Conservation (phyloP, 2,329 filamentous ascomycete genomes). For the Madurella mycetomatis region DNA sequence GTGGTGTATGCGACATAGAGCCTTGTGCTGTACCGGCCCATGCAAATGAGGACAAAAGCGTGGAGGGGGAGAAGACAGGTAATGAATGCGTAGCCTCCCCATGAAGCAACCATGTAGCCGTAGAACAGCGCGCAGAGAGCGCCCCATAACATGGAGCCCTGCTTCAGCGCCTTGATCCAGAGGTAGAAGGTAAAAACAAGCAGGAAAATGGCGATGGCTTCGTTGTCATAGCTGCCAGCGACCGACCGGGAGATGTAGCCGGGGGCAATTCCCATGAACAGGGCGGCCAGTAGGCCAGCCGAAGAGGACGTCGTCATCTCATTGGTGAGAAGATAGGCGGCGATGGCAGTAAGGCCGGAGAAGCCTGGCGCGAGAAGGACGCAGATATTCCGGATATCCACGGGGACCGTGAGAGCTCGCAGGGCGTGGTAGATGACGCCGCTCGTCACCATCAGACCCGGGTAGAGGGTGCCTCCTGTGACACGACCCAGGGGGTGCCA, state of each 20-base stretch:
- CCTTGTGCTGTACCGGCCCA: constrained; percentile 92
- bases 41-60: constrained; percentile 87
- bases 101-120: constrained; percentile 99
- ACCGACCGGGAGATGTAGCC: constrained; percentile 98
- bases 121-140: constrained; percentile 93
- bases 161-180: constrained; percentile 98
- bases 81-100: constrained; percentile 99
- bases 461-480: constrained; percentile 97
- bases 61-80: constrained; percentile 95
- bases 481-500: constrained; percentile 98
- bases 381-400: constrained; percentile 98
- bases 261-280: constrained; percentile 95
- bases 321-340: constrained; percentile 89
- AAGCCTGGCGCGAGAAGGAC: constrained; percentile 92
- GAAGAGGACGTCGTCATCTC: constrained; percentile 97
- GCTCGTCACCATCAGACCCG: constrained; percentile 98
- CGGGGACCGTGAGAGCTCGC: constrained; percentile 79
- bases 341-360: constrained; percentile 88
- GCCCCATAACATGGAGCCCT: constrained; percentile 95
- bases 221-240: constrained; percentile 97
- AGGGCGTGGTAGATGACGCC: constrained; percentile 94
- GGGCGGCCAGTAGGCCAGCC: constrained; percentile 87
- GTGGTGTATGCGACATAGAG: constrained; percentile 96
- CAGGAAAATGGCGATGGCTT: constrained; percentile 98
- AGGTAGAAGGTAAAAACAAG: constrained; percentile 98